Percentiles rank a stretch among this genome's conserved stretches.
Conservation (phyloP, 495 filamentous ascomycete species). For the Podospora appendiculata region DNA sequence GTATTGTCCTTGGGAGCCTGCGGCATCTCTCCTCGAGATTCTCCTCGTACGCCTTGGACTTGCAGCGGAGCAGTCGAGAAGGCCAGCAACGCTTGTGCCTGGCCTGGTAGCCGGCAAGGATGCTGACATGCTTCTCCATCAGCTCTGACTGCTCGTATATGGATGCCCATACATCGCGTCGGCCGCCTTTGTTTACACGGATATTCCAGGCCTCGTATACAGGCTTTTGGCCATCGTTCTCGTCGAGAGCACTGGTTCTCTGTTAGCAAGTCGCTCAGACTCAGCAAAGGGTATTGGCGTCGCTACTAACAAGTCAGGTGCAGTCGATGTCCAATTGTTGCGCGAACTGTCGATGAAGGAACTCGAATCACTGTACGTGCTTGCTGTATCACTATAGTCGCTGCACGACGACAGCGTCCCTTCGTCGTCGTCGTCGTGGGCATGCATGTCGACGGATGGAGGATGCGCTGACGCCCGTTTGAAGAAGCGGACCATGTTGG, state of each 20-base stretch:
- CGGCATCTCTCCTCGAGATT: conserved; percentile 15
- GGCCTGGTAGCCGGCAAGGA: conserved; percentile 9
- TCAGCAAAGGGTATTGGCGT: not conserved
- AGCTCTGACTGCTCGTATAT: conserved; percentile 10
- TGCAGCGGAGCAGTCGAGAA: conserved; percentile 5
- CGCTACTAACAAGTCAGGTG: conserved; percentile 1
- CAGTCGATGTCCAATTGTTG: not conserved
- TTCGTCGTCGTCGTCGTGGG: conserved; percentile 4
- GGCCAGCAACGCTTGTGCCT: conserved; percentile 13
- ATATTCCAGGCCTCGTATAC: conserved; percentile 5
- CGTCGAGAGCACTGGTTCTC: not conserved
- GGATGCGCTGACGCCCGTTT: too few species aligned
- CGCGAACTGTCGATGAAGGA: not conserved
- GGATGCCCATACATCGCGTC: not conserved
- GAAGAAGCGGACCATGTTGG: too few species aligned
- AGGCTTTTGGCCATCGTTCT: conserved; percentile 1
- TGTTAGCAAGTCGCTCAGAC: not conserved
- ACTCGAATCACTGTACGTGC: too few species aligned
- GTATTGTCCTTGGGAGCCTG: conserved; percentile 3
- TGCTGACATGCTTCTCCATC: conserved; percentile 8
- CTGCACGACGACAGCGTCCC: not conserved
- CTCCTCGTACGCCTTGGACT: conserved; percentile 18
- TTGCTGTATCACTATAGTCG: too few species aligned
- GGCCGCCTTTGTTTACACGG: not conserved
- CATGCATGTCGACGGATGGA: too few species aligned